These are phyloP conservation scores for Cerioporus squamosus DNA, from an alignment of 1,284 basidiomycete genomes.

Conservation along the genomic window DNA sequence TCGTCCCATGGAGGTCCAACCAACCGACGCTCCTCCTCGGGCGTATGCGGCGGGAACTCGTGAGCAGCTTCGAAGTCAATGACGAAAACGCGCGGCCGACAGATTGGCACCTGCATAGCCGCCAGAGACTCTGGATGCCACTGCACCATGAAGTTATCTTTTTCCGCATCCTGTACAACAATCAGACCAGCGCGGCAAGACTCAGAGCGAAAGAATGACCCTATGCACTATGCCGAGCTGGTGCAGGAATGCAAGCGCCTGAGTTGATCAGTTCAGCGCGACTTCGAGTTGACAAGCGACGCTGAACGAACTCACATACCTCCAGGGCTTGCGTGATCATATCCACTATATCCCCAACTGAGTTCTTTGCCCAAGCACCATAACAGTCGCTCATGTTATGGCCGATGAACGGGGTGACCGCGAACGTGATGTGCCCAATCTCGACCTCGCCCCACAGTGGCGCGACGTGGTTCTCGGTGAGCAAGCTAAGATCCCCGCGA, in stretches of 20 bases:
- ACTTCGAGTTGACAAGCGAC: too few species aligned
- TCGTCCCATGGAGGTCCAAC: background rate
- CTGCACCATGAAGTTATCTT: constrained; percentile 22
- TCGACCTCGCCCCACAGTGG: constrained; percentile 30
- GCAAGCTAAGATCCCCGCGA: background rate
- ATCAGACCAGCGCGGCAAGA: too few species aligned
- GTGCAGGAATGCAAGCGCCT: too few species aligned
- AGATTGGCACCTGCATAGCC: background rate
- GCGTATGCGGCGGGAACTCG: constrained; percentile 6
- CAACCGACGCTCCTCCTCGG: constrained; percentile 12
- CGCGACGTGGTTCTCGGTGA: constrained; percentile 8
- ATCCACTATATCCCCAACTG: constrained; percentile 34
- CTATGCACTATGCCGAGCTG: too few species aligned
- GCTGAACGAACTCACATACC: constrained; percentile 1
- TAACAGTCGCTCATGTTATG: constrained; percentile 13
- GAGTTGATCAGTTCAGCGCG: too few species aligned
- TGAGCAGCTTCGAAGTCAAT: constrained; percentile 16
- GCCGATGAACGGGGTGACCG: constrained; percentile 33
- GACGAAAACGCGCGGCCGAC: constrained; percentile 13
- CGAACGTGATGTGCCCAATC: constrained; percentile 34
- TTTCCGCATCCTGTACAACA: constrained; percentile 9
- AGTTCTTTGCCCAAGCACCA: constrained; percentile 30
- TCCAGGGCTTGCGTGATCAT: constrained; percentile 37
- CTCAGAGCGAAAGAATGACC: too few species aligned
- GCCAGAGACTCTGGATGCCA: constrained; percentile 14